Conservation (phyloP, 441 rosid species). For the Populus hybrid region DNA sequence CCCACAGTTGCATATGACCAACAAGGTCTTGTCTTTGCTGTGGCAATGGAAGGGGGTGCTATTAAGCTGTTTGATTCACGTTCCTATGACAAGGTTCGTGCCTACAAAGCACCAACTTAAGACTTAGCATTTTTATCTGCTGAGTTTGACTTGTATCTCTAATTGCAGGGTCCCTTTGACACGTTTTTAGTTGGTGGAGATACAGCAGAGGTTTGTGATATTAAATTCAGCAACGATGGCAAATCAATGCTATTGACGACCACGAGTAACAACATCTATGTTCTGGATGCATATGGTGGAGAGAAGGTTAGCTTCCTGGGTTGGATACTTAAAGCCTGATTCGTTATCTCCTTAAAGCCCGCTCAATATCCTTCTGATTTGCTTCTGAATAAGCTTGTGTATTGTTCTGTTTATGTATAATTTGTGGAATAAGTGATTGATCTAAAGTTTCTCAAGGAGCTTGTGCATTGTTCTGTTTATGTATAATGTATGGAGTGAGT, state of each 20-base stretch:
- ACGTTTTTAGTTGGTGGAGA: constrained; percentile 97
- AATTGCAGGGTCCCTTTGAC: constrained; percentile 83
- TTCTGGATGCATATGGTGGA: constrained; percentile 91
- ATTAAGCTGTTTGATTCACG: constrained; percentile 92
- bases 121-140: not conserved
- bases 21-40: constrained; percentile 96
- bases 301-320: constrained; percentile 62
- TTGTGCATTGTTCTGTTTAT: not conserved
- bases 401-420: constrained; percentile 1
- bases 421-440: constrained; percentile 1
- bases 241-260: constrained; percentile 91
- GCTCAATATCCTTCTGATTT: not conserved
- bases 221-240: constrained; percentile 94
- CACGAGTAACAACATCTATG: constrained; percentile 67
- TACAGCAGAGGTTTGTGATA: constrained; percentile 88
- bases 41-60: constrained; percentile 99
- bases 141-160: constrained; percentile 23
- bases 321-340: not conserved
- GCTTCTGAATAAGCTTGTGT: not conserved
- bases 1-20: constrained; percentile 96
- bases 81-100: constrained; percentile 79
- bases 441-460: constrained; percentile 1
- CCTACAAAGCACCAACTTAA: constrained; percentile 8
- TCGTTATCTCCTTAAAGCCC: not conserved
- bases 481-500: not conserved